These are phyloP conservation scores for Ascochyta viciae-villosae DNA, from an alignment of 2,329 filamentous ascomycete species.

Conservation along the genomic window DNA sequence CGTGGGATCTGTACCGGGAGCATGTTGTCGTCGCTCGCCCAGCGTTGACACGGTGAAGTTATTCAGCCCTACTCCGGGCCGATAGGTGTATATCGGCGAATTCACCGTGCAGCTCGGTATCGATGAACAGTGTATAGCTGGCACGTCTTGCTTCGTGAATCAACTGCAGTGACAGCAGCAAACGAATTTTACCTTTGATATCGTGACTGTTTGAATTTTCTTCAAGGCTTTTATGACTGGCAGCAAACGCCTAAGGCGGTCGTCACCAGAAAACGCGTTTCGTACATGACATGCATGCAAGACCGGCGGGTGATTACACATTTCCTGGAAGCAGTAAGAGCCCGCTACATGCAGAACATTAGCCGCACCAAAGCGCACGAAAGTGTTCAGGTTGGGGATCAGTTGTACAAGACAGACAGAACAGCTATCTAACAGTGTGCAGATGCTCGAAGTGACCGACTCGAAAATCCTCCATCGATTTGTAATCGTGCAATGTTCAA, in stretches of 20 bases:
- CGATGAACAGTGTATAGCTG: background rate
- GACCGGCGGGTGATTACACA: slow-evolving; percentile 3
- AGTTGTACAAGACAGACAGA: too few relatives aligned
- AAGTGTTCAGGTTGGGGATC: too few relatives aligned
- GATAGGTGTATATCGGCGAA: slow-evolving; percentile 21
- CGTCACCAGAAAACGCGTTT: background rate
- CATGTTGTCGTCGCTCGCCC: slow-evolving; percentile 3
- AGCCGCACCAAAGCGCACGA: background rate
- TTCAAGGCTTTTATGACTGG: too few relatives aligned
- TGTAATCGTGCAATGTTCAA: too few relatives aligned
- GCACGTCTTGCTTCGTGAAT: background rate
- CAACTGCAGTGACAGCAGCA: background rate
- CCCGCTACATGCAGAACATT: background rate
- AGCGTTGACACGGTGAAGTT: slow-evolving; percentile 15
- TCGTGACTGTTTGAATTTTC: too few relatives aligned
- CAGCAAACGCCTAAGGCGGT: background rate
- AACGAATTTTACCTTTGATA: too few relatives aligned
- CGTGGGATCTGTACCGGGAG: slow-evolving; percentile 16
- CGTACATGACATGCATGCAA: slow-evolving; percentile 6
- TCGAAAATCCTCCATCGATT: too few relatives aligned
- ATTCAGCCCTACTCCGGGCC: slow-evolving; percentile 15
- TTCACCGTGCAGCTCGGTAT: slow-evolving; percentile 12
- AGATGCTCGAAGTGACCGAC: too few relatives aligned
- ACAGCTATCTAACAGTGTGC: too few relatives aligned
- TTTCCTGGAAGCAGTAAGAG: background rate